These are phyloP conservation scores for Globisporangium lucens DNA, from an alignment of 352 stramenopile species.

Conservation along the genomic window DNA sequence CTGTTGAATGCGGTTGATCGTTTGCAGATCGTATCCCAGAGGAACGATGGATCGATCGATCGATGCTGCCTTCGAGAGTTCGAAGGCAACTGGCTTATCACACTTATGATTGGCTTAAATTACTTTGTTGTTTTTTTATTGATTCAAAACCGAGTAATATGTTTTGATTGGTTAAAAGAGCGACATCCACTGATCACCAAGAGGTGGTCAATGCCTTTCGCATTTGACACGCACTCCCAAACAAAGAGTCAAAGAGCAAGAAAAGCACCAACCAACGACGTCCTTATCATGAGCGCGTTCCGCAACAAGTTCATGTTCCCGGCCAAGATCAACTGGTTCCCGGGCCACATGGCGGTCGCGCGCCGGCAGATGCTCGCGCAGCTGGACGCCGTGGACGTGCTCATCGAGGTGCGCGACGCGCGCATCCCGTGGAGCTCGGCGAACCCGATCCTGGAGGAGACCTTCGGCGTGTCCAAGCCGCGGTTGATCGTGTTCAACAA, in stretches of 20 bases:
- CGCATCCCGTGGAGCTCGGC: constrained; percentile 82
- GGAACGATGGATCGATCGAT: neutral
- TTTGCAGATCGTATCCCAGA: neutral
- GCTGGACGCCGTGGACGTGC: constrained; percentile 75
- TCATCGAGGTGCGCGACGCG: constrained; percentile 83
- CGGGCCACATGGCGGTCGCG: constrained; percentile 82
- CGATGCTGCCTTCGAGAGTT: neutral
- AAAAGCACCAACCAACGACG: neutral
- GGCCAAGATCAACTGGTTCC: constrained; percentile 87
- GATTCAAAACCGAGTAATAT: neutral
- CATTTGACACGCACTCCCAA: neutral
- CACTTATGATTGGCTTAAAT: neutral
- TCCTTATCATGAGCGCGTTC: constrained; percentile 55
- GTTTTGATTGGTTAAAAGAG: constrained; percentile 22
- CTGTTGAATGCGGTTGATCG: neutral
- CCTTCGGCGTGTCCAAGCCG: constrained; percentile 74
- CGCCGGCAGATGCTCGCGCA: constrained; percentile 78
- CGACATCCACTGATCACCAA: constrained; percentile 7
- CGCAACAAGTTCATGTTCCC: constrained; percentile 75
- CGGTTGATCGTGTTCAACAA: constrained; percentile 88
- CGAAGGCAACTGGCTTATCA: neutral
- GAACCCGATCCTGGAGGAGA: constrained; percentile 76
- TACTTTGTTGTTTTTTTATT: neutral
- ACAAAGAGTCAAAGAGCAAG: constrained; percentile 1
- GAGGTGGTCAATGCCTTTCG: neutral